phyloP scores from a whole-genome alignment of 139 green algal species.

The Tetraselmis chui region DNA sequence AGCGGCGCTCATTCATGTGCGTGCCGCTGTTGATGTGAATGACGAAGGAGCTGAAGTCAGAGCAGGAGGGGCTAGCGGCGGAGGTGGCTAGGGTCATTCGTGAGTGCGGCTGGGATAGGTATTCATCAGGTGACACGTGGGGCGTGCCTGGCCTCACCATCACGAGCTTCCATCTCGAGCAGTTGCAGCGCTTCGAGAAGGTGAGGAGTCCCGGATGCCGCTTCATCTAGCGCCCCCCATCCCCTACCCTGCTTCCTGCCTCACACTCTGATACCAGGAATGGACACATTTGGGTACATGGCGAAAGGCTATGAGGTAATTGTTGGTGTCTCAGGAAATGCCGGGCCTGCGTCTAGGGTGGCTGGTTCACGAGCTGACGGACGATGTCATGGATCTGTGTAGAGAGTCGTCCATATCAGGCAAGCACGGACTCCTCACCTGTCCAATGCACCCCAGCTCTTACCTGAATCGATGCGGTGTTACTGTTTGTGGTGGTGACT shows the following conservation, averaged over 20 bases:
- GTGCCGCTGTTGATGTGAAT: no score
- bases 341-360: conserved; percentile 30
- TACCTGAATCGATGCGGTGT: no score
- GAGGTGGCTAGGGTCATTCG: conserved; percentile 13
- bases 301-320: no score
- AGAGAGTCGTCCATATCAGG: no score
- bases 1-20: no score
- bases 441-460: no score
- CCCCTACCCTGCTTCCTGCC: not conserved
- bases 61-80: conserved; percentile 20
- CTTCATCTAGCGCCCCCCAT: not conserved
- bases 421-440: no score
- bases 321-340: no score
- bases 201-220: conserved; percentile 13
- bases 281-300: no score
- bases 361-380: conserved; percentile 37
- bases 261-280: not conserved
- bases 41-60: conserved; percentile 38
- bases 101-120: conserved; percentile 9
- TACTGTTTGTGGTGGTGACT: no score
- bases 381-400: not conserved
- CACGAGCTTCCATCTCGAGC: conserved; percentile 40
- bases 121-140: not conserved
- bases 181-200: conserved; percentile 21
- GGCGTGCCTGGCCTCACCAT: conserved; percentile 33